Evolutionary conservation across 2,329 filamentous ascomycete genomes (phyloP).

Genomic region (Hypomyces rosellus): DNA sequence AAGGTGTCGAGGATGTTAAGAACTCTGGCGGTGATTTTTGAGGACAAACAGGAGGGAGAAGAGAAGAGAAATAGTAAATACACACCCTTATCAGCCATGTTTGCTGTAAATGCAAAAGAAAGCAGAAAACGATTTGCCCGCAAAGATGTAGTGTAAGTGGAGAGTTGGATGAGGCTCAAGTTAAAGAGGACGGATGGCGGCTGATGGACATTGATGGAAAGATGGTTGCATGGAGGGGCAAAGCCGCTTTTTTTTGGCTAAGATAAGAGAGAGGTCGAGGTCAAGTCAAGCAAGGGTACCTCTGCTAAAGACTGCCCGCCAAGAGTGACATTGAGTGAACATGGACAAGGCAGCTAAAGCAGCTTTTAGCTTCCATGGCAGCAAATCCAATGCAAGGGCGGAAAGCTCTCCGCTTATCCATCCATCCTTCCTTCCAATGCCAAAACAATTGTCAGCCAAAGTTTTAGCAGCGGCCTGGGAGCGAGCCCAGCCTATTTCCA

Average conservation of each 20-base stretch:
- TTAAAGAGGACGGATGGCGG: slow-evolving; percentile 1
- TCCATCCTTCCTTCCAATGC: not conserved
- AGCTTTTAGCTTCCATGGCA: no score
- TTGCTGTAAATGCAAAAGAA: no score
- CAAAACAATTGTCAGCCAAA: slow-evolving; percentile 8
- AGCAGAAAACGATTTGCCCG: no score
- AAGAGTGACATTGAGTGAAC: slow-evolving; percentile 1
- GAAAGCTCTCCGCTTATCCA: slow-evolving; percentile 6
- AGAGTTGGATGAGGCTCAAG: not conserved
- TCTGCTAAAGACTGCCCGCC: not conserved
- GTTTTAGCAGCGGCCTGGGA: no score
- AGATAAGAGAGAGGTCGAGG: no score
- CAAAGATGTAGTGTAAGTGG: no score
- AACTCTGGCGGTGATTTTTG: no score
- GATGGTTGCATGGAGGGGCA: slow-evolving; percentile 17
- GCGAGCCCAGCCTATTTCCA: not conserved
- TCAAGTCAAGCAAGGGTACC: not conserved
- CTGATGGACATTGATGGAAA: slow-evolving; percentile 18
- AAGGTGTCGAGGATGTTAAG: not conserved
- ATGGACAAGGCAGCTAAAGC: not conserved
- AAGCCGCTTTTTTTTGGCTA: not conserved
- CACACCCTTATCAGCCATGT: slow-evolving; percentile 38
- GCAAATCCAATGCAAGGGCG: slow-evolving; percentile 3
- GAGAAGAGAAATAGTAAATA: not conserved
- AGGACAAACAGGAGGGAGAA: not conserved